phyloP scores from a whole-genome alignment of 225 moss, liverwort and hornwort genomes.

The Polytrichum commune region DNA sequence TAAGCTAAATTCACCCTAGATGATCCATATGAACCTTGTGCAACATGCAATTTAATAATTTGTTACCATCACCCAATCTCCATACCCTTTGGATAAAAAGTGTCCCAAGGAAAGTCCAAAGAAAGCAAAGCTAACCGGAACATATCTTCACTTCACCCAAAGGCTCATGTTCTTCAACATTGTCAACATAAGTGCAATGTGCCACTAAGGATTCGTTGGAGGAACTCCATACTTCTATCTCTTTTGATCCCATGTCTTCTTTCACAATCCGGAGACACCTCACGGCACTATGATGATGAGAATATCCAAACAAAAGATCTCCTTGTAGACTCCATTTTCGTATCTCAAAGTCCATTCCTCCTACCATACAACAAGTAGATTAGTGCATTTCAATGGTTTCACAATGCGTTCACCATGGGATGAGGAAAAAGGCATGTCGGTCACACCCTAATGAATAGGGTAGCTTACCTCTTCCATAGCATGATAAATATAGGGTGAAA shows the following conservation, averaged over 20 bases:
- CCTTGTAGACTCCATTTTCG: constrained; percentile 60
- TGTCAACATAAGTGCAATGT: constrained; percentile 31
- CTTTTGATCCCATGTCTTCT: constrained; percentile 7
- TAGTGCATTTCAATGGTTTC: too few species aligned
- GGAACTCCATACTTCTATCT: constrained; percentile 46
- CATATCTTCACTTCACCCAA: constrained; percentile 31
- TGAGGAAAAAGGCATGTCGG: too few species aligned
- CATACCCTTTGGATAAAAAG: background rate
- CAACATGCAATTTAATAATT: background rate
- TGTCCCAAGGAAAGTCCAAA: background rate
- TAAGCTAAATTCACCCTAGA: too few species aligned
- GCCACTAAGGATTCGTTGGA: constrained; percentile 51
- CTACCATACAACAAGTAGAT: constrained; percentile 10
- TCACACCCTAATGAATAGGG: too few species aligned
- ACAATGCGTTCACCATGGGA: too few species aligned
- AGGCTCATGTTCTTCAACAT: constrained; percentile 22
- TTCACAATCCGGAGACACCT: constrained; percentile 39
- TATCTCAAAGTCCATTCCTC: constrained; percentile 58
- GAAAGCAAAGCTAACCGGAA: constrained; percentile 18
- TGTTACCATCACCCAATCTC: background rate
- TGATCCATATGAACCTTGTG: background rate
- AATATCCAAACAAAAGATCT: constrained; percentile 37
- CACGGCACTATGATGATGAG: constrained; percentile 58
- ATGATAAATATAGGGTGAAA: too few species aligned
- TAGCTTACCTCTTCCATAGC: too few species aligned